These are phyloP conservation scores for Nannochloris sp. DNA, from an alignment of 139 green algal genomes.

Conservation along the genomic window DNA sequence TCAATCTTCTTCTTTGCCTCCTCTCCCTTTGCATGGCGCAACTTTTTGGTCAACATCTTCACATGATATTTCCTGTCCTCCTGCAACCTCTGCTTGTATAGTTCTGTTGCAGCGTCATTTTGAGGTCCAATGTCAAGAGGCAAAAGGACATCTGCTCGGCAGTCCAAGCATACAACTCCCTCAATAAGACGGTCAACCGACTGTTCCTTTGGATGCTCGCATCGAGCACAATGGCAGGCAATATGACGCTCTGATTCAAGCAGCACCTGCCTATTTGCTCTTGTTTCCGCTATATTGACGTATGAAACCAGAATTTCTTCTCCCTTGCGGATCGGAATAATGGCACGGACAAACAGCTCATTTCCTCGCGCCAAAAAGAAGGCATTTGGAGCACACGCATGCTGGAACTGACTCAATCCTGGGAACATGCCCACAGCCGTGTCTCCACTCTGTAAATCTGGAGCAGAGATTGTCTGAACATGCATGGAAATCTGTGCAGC, in stretches of 20 bases:
- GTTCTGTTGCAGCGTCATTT: background rate
- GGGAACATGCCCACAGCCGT: slow-evolving; percentile 12
- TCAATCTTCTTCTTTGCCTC: background rate
- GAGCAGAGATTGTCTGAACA: background rate
- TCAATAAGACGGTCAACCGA: slow-evolving; percentile 22
- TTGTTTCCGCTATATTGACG: slow-evolving; percentile 9
- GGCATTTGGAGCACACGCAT: slow-evolving; percentile 14
- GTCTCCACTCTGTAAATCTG: background rate
- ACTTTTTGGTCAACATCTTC: background rate
- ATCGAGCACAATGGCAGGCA: slow-evolving; percentile 16
- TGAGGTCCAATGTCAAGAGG: background rate
- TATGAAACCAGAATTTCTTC: slow-evolving; percentile 13
- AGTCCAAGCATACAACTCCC: slow-evolving; percentile 19
- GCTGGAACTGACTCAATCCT: slow-evolving; percentile 5
- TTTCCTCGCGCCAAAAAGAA: background rate
- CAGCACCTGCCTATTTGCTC: slow-evolving; percentile 1
- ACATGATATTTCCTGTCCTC: slow-evolving; percentile 10
- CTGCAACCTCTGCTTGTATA: slow-evolving; percentile 6
- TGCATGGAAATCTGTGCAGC: slow-evolving; percentile 9
- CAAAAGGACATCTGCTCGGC: slow-evolving; percentile 16
- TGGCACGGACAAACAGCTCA: slow-evolving; percentile 14
- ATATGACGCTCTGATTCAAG: slow-evolving; percentile 5
- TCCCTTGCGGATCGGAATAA: slow-evolving; percentile 12
- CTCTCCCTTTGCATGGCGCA: background rate
- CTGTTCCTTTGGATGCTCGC: slow-evolving; percentile 8